A percentile compares a stretch with the other conserved stretches of the same genome.
phyloP scores from a whole-genome alignment of 176 grass and related monocot species.

The Puya raimondii region DNA sequence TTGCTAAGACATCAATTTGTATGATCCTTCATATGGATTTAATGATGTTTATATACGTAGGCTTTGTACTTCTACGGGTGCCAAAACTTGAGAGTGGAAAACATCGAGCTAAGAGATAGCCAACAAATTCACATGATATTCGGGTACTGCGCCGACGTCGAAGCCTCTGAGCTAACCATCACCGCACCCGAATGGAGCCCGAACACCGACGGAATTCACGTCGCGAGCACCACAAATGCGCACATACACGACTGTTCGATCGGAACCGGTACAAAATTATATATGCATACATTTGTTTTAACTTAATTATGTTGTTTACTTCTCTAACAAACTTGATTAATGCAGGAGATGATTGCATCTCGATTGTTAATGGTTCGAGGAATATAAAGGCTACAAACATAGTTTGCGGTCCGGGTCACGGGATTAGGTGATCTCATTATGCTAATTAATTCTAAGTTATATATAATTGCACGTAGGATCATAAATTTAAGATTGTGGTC shows the following conservation, averaged over 20 bases:
- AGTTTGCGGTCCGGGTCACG: constrained; percentile 70
- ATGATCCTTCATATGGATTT: too few relatives aligned
- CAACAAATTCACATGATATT: constrained; percentile 66
- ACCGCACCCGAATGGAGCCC: constrained; percentile 55
- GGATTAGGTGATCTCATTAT: not conserved
- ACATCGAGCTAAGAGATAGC: constrained; percentile 42
- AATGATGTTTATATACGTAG: constrained; percentile 16
- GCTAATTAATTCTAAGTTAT: not conserved
- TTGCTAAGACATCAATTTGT: not conserved
- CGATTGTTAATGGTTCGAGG: constrained; percentile 54
- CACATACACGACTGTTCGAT: constrained; percentile 46
- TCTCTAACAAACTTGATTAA: not conserved
- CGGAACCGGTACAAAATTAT: constrained; percentile 39
- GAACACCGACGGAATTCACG: constrained; percentile 78
- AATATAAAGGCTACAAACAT: constrained; percentile 39
- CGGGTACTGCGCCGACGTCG: constrained; percentile 29
- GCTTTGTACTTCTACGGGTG: constrained; percentile 49
- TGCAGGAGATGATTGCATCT: constrained; percentile 84
- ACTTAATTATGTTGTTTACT: not conserved
- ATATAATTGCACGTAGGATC: not conserved
- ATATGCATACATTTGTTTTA: not conserved
- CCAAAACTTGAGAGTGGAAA: constrained; percentile 40
- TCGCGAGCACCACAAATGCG: constrained; percentile 38
- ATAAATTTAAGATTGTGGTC: constrained; percentile 39
- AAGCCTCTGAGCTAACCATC: constrained; percentile 45